phyloP scores from a whole-genome alignment of 805 yeast species.

The Pichia californica region DNA sequence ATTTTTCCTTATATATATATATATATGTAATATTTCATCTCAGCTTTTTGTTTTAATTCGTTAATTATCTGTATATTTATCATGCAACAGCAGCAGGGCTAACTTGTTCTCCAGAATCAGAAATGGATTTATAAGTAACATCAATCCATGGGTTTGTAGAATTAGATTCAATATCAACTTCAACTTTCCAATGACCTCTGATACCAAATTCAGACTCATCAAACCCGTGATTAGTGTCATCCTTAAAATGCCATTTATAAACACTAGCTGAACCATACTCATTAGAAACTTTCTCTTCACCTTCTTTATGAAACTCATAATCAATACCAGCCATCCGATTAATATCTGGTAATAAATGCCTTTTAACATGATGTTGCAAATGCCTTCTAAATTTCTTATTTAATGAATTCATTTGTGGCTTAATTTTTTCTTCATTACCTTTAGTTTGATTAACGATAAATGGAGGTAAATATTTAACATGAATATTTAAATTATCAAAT shows the following conservation, averaged over 20 bases:
- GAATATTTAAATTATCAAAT: conserved; percentile 61
- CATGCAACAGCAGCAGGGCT: conserved; percentile 1
- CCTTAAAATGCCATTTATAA: conserved; percentile 59
- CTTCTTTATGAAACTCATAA: conserved; percentile 33
- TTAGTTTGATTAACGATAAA: conserved; percentile 62
- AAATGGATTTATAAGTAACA: conserved; percentile 42
- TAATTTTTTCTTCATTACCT: conserved; percentile 63
- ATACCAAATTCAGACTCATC: conserved; percentile 36
- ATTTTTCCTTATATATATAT: too few relatives aligned
- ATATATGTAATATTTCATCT: too few relatives aligned
- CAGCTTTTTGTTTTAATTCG: too few relatives aligned
- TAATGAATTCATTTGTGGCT: conserved; percentile 65
- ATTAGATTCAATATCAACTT: conserved; percentile 58
- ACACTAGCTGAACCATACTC: conserved; percentile 36
- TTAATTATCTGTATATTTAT: too few relatives aligned
- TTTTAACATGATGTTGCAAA: conserved; percentile 67
- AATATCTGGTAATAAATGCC: conserved; percentile 64
- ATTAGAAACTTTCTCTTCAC: conserved; percentile 43
- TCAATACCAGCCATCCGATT: conserved; percentile 52
- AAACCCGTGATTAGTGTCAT: conserved; percentile 51
- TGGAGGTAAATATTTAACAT: conserved; percentile 65
- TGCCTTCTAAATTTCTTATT: conserved; percentile 67
- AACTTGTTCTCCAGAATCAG: background rate
- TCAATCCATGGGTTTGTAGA: conserved; percentile 61
- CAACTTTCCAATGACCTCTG: conserved; percentile 58